These are phyloP conservation scores for Dichotomocladium elegans DNA, from an alignment of 371 early-diverging fungal genomes.

Conservation along the genomic window DNA sequence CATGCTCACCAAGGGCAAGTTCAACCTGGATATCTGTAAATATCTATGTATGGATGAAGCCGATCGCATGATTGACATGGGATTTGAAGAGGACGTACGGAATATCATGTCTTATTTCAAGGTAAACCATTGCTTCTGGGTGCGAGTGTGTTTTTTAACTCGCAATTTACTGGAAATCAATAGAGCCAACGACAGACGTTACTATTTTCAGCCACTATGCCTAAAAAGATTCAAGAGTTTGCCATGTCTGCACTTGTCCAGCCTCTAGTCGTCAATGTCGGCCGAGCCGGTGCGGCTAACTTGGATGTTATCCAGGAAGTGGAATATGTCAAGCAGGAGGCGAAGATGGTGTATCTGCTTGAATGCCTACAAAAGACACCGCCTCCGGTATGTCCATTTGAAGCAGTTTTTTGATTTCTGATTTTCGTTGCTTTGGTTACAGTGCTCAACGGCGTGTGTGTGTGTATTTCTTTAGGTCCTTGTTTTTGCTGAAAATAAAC, in stretches of 20 bases:
- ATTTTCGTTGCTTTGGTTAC: too few species aligned
- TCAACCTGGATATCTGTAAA: constrained; percentile 77
- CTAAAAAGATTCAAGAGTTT: constrained; percentile 96
- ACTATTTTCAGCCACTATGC: constrained; percentile 96
- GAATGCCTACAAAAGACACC: constrained; percentile 93
- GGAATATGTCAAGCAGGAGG: constrained; percentile 94
- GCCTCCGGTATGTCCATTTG: constrained; percentile 70
- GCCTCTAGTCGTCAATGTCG: constrained; percentile 96
- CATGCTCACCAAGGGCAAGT: constrained; percentile 73
- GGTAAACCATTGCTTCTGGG: constrained; percentile 21
- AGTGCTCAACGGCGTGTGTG: background rate
- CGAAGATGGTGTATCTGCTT: constrained; percentile 87
- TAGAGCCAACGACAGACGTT: constrained; percentile 81
- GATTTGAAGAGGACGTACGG: constrained; percentile 94
- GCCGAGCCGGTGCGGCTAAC: constrained; percentile 97
- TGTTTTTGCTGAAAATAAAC: constrained; percentile 98
- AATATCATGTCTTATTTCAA: constrained; percentile 92
- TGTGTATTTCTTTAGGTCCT: constrained; percentile 56
- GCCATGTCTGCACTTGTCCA: constrained; percentile 84
- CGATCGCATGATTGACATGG: constrained; percentile 99
- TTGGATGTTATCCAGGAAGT: constrained; percentile 97
- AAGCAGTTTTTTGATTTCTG: too few species aligned
- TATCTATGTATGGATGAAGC: constrained; percentile 97
- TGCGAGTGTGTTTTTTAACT: too few species aligned
- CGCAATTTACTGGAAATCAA: background rate